Base-by-base conservation (phyloP, 306 rosid genomes). In the Sicyos baderoa region DNA sequence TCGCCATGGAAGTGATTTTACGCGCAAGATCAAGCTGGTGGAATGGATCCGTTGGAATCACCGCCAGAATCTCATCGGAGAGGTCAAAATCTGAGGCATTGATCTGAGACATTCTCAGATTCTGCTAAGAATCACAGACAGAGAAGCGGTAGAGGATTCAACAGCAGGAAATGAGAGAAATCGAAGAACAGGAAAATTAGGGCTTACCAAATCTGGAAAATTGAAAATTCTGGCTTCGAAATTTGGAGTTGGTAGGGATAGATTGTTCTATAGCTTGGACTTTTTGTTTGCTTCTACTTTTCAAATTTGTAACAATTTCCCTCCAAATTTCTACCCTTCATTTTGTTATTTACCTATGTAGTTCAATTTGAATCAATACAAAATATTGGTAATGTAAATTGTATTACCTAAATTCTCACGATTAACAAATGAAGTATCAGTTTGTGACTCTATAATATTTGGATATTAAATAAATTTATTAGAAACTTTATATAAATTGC, bases 1-100 rank as follows among this genome's bases (percentile, higher is more conserved):
- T 86, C 44, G 97, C 97, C 93, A 91, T 82, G 75, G 97, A 91
- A 7, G 97, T 91, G 7, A 91, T 91, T 80, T 88, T 91, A 56
- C 97, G 84, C 29, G 97, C 97, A 63, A 91, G 97, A 88, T 91
- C 97, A 53, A 91, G 93, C 72, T 91, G 97, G 5, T 91, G 84
- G 71, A 86, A 91, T 0, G 97, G 97, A 82, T 91, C 96, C 54
- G 89, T 83, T 3, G 97, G 97, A 0, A 91, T 85, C 42, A 88
- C 91, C 54, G 89, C 49, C 3, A 91, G 74, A 67, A 88, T 85
- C 76, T 86, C 96, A 55, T 91, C 89, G 9, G 89, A 74, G 7
- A 91, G 74, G 19, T 88, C 72, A 53, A 88, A 88, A 54, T 88
- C 96, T 51, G 78, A 78, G 8, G 82, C 84, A 2, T 62, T 81